Evolutionary conservation across 495 filamentous ascomycete species (phyloP).

Genomic region (Amniculicola lignicola): DNA sequence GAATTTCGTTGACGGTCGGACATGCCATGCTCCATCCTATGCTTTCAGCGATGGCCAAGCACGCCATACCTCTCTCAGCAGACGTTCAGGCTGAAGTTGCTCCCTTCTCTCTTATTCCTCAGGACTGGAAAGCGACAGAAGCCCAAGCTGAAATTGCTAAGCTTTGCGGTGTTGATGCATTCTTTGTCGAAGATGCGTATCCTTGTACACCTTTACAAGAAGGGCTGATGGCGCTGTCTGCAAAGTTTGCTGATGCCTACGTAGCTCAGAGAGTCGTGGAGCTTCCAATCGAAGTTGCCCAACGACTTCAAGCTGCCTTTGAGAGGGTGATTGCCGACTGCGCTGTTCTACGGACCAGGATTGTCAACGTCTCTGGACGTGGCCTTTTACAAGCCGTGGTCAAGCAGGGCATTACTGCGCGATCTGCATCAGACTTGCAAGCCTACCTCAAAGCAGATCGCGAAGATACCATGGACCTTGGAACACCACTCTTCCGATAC

Average conservation of each 20-base stretch:
- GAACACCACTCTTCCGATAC: slow-evolving; percentile 54
- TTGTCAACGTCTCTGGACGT: slow-evolving; percentile 52
- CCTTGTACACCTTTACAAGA: slow-evolving; percentile 29
- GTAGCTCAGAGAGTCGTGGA: slow-evolving; percentile 30
- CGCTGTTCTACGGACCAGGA: slow-evolving; percentile 58
- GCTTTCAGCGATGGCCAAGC: slow-evolving; percentile 48
- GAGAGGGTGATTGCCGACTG: slow-evolving; percentile 45
- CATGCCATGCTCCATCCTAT: slow-evolving; percentile 51
- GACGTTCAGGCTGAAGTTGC: neutral
- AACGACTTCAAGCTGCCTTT: slow-evolving; percentile 44
- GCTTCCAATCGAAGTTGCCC: slow-evolving; percentile 7
- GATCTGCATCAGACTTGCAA: slow-evolving; percentile 47
- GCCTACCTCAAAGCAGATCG: slow-evolving; percentile 47
- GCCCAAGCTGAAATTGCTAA: slow-evolving; percentile 5
- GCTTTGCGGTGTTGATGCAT: slow-evolving; percentile 7
- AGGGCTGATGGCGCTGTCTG: slow-evolving; percentile 32
- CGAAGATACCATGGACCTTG: slow-evolving; percentile 52
- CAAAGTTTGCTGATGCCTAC: slow-evolving; percentile 28
- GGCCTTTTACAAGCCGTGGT: slow-evolving; percentile 60
- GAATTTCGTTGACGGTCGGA: slow-evolving; percentile 44
- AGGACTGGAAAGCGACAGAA: slow-evolving; percentile 19
- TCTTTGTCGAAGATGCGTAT: slow-evolving; percentile 20
- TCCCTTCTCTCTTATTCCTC: slow-evolving; percentile 26
- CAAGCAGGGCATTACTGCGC: slow-evolving; percentile 47
- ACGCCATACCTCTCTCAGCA: slow-evolving; percentile 5